Conservation (phyloP, 2,329 filamentous ascomycete species). For the Aspergillus awamori region DNA sequence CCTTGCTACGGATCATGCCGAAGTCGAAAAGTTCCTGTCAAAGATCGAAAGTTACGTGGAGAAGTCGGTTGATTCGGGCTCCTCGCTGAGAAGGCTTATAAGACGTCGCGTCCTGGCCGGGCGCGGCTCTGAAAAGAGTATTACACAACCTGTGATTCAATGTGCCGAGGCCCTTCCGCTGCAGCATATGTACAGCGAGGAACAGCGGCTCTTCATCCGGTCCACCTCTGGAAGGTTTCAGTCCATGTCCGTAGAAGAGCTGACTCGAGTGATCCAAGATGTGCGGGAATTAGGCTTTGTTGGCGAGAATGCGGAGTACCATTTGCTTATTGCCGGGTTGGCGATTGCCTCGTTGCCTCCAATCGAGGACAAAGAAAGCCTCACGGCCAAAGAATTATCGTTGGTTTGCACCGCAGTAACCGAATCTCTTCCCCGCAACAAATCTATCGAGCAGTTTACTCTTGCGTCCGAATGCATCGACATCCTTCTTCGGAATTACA, state of each 20-base stretch:
- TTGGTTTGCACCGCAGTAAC: constrained; percentile 40
- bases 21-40: constrained; percentile 39
- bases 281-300: constrained; percentile 34
- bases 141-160: constrained; percentile 35
- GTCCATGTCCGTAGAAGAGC: constrained; percentile 33
- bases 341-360: constrained; percentile 37
- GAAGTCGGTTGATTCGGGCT: constrained; percentile 35
- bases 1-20: constrained; percentile 35
- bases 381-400: constrained; percentile 39
- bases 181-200: constrained; percentile 40
- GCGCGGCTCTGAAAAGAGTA: constrained; percentile 30
- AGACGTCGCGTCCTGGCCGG: constrained; percentile 39
- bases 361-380: constrained; percentile 43
- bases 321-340: constrained; percentile 41
- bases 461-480: constrained; percentile 45
- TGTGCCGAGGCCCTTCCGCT: constrained; percentile 40
- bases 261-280: constrained; percentile 36
- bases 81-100: constrained; percentile 33
- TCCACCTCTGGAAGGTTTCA: constrained; percentile 40
- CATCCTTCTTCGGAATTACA: constrained; percentile 44
- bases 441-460: constrained; percentile 43
- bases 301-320: constrained; percentile 34
- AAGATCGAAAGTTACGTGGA: constrained; percentile 42
- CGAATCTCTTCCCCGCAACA: constrained; percentile 33
- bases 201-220: constrained; percentile 42